phyloP scores from a whole-genome alignment of 352 stramenopile species.

The Albugo laibachii region DNA sequence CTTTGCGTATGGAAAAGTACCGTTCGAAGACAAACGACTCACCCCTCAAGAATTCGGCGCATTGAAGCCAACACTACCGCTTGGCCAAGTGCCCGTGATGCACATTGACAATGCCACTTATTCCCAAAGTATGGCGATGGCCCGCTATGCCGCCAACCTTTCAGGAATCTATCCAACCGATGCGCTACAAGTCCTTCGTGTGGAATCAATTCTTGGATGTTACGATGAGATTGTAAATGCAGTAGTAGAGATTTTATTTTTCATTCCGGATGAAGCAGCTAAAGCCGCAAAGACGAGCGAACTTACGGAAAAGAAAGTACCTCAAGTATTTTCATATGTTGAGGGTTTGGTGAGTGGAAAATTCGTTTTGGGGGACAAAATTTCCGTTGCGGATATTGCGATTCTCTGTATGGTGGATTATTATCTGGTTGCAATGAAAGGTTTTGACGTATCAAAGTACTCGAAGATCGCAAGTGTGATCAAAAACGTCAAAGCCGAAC shows the following conservation, averaged over 20 bases:
- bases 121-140: conserved; percentile 35
- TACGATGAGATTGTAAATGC: not conserved
- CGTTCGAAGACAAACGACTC: conserved; percentile 34
- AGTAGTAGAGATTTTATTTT: conserved; percentile 15
- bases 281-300: conserved; percentile 18
- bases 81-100: conserved; percentile 31
- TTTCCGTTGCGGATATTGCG: conserved; percentile 18
- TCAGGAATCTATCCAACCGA: conserved; percentile 23
- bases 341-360: conserved; percentile 23
- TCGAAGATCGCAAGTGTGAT: conserved; percentile 23
- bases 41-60: conserved; percentile 8
- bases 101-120: conserved; percentile 25
- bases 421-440: conserved; percentile 10
- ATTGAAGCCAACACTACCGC: conserved; percentile 19
- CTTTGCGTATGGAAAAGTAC: conserved; percentile 18
- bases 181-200: conserved; percentile 14
- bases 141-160: conserved; percentile 27
- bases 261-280: conserved; percentile 11
- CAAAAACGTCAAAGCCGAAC: conserved; percentile 13
- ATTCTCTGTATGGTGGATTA: conserved; percentile 23
- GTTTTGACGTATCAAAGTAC: conserved; percentile 13
- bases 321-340: conserved; percentile 15
- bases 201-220: conserved; percentile 16
- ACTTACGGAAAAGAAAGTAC: conserved; percentile 11
- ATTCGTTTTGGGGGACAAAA: conserved; percentile 28